Conservation (phyloP, 78 protist species). For the Emiliania huxleyi region DNA sequence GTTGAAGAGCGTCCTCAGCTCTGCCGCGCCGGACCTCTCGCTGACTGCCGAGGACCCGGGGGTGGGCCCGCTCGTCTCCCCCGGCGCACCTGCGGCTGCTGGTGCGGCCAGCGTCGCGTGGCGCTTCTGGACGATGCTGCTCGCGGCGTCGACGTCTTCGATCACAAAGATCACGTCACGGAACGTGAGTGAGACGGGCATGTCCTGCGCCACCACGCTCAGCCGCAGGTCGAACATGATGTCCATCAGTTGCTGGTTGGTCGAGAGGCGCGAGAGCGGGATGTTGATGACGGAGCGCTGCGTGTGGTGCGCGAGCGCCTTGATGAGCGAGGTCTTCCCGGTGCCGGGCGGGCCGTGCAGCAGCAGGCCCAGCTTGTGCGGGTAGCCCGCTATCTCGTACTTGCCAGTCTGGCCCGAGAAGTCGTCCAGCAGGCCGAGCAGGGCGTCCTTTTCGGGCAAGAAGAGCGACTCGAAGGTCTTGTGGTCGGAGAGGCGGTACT, state of each 20-base stretch:
- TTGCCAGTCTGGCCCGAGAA: conserved; percentile 49
- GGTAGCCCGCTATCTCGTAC: conserved; percentile 64
- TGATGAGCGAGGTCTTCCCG: conserved; percentile 63
- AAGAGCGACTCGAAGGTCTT: conserved; percentile 9
- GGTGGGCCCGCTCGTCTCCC: too few relatives aligned
- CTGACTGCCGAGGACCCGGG: too few relatives aligned
- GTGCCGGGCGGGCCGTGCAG: conserved; percentile 76
- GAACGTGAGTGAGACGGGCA: neutral
- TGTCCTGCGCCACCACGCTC: neutral
- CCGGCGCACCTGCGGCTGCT: too few relatives aligned
- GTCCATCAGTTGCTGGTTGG: conserved; percentile 46
- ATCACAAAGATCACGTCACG: conserved; percentile 51
- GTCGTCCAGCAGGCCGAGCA: neutral
- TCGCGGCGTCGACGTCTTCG: conserved; percentile 78
- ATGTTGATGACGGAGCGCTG: conserved; percentile 49
- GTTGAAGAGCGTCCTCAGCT: neutral
- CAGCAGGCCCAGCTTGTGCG: conserved; percentile 64
- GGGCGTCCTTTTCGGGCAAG: neutral
- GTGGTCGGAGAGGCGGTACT: neutral
- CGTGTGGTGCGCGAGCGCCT: conserved; percentile 53
- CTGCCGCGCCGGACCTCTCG: neutral
- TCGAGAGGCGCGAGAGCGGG: conserved; percentile 12
- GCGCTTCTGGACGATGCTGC: neutral
- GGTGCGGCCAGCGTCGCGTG: neutral
- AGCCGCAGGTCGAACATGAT: neutral